A percentile compares a stretch with the other conserved stretches of the same genome.
These are phyloP conservation scores for Didymella sp. DNA, from an alignment of 2,329 filamentous ascomycete species.

Conservation along the genomic window DNA sequence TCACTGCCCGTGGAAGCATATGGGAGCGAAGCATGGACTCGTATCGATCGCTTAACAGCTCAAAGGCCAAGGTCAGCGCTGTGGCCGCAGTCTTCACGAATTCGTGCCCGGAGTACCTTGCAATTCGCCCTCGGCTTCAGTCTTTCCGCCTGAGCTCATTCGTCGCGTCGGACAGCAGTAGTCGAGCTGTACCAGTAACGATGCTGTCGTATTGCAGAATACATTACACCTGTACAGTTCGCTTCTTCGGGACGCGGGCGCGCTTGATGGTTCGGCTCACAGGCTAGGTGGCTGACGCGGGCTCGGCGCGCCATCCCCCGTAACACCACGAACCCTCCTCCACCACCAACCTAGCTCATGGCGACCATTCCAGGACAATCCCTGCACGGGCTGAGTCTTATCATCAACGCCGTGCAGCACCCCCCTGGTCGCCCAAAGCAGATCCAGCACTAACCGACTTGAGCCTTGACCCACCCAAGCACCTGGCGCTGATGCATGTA, in stretches of 20 bases:
- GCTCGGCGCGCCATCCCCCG: conserved; percentile 30
- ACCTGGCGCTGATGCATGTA: conserved; percentile 20
- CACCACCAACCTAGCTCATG: conserved; percentile 28
- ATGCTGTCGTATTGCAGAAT: conserved; percentile 36
- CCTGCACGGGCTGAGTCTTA: conserved; percentile 37
- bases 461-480: conserved; percentile 39
- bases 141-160: conserved; percentile 9
- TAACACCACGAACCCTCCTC: conserved; percentile 27
- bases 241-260: conserved; percentile 20
- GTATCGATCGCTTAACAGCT: conserved; percentile 22
- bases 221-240: conserved; percentile 34
- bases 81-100: conserved; percentile 5
- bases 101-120: neutral
- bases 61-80: conserved; percentile 10
- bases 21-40: conserved; percentile 21
- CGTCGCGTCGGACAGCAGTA: conserved; percentile 17
- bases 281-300: conserved; percentile 34
- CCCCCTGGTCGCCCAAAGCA: conserved; percentile 37
- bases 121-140: neutral
- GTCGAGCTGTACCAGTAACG: conserved; percentile 21
- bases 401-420: conserved; percentile 38
- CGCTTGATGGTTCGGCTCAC: conserved; percentile 28
- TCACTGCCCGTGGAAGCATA: conserved; percentile 24
- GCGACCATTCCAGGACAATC: conserved; percentile 32
- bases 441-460: conserved; percentile 31